Base-by-base conservation (phyloP, 2,329 filamentous ascomycete species). In the Paecilomyces variotii region DNA sequence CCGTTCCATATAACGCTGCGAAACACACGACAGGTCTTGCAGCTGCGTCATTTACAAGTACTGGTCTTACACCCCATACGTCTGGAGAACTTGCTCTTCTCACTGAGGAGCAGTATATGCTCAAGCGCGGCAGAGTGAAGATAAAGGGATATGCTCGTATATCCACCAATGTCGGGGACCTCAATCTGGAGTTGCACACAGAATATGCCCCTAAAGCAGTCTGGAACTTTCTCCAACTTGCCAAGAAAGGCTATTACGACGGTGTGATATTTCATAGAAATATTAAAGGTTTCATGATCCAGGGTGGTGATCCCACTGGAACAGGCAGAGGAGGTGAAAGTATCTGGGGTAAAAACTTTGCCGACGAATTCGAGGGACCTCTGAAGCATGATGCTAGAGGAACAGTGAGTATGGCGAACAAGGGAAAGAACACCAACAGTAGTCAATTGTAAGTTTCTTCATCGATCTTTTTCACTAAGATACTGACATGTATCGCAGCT, bases 361-460 rank as follows among this genome's bases (percentile, higher is more conserved):
- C 88, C 56, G 94, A 99, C 72, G 94, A 99, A 71, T 88, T 97
- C 62, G 91, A 97, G 14, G 91, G 92, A 0, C 91, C 93, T 0
- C 75, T 91, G 49, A 88, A 87, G n/a, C 94, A 99, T 68, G 88
- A 91, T 68, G 78, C 82, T 0, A 82, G 92, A 28, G 94, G 94
- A 11, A 84, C 92, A 0, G 70, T 95, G 27, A 91, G 88, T 65
- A 99, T 99, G 94, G 94, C 94, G 49, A 99, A 99, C 75, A 99
- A 99, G 72, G 94, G 94, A 59, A 97, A 97, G 70, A 93, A 97
- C 70, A 97, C 93, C 25, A 99, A 99, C 75, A 94, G 90, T 7
- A 90, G 86, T 65, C 94, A 99, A 74, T 99, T 88, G 76, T 78
- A 62, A 70, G 76, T 71, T 28, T 28, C 24, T 39, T 2, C 12